A percentile compares a stretch with the other conserved stretches of the same genome.
Conservation (phyloP, 441 rosid genomes). For the Eruca vesicaria region DNA sequence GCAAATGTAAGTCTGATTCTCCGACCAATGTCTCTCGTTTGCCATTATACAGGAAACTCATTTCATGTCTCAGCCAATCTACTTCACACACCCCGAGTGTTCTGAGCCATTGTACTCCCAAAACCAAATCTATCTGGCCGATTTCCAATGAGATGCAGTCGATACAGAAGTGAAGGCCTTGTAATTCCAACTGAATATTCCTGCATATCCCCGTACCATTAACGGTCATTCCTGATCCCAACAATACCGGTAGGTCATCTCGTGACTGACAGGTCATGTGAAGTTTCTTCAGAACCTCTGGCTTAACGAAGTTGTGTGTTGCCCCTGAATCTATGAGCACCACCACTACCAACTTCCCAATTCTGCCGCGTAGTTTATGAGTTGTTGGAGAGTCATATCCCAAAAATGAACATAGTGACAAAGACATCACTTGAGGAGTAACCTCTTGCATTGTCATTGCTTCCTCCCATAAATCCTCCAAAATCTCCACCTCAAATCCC, state of each 20-base stretch:
- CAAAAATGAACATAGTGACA: too few species aligned
- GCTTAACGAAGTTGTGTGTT: neutral
- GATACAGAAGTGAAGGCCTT: neutral
- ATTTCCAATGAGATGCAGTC: neutral
- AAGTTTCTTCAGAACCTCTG: neutral
- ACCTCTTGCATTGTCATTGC: too few species aligned
- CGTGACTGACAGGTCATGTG: neutral
- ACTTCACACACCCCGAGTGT: neutral
- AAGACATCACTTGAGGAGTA: too few species aligned
- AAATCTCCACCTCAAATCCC: too few species aligned
- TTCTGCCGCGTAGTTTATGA: neutral
- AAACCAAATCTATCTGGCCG: neutral
- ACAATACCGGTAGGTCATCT: neutral
- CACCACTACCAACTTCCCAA: neutral
- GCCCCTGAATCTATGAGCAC: neutral
- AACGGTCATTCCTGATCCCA: neutral
- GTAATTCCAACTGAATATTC: neutral
- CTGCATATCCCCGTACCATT: neutral
- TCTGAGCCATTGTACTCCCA: neutral
- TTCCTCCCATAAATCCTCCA: too few species aligned
- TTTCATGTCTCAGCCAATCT: neutral
- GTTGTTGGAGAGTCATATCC: neutral
- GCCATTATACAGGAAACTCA: neutral
- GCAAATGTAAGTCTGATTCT: neutral
- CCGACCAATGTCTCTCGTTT: neutral